phyloP scores from a whole-genome alignment of 768 basidiomycete species.

The Leccinum longicurvipes region DNA sequence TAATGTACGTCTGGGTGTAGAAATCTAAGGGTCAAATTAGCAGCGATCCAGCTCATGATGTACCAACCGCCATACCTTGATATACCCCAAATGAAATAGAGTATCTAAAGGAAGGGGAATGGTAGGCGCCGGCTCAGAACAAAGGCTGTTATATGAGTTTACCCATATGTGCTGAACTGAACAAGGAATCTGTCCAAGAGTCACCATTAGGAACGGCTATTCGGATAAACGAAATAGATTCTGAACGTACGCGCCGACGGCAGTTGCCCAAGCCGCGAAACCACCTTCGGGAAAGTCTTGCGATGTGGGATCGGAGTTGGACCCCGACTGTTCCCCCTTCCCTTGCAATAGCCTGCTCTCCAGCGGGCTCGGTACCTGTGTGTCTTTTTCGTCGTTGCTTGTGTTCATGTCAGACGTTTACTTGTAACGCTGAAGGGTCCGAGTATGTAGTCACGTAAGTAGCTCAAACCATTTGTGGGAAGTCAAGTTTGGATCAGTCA shows the following conservation, averaged over 20 bases:
- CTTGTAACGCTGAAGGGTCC: too few species aligned
- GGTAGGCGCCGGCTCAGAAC: not conserved
- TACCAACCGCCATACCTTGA: conserved; percentile 30
- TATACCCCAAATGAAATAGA: conserved; percentile 42
- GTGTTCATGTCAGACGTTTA: not conserved
- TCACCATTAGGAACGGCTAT: not conserved
- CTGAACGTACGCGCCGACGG: conserved; percentile 27
- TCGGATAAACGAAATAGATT: not conserved
- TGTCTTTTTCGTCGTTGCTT: not conserved
- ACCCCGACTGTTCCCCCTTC: too few species aligned
- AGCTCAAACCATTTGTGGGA: too few species aligned
- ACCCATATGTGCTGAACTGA: conserved; percentile 40
- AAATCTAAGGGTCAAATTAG: conserved; percentile 30
- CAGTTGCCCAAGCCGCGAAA: conserved; percentile 29
- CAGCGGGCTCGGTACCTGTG: too few species aligned
- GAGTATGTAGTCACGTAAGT: too few species aligned
- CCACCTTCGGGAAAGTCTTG: conserved; percentile 29
- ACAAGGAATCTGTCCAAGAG: conserved; percentile 32
- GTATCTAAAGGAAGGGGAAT: conserved; percentile 24
- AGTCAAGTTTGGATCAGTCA: too few species aligned
- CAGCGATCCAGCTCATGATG: not conserved
- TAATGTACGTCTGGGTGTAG: conserved; percentile 37
- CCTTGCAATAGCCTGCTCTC: too few species aligned
- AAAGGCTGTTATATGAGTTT: not conserved
- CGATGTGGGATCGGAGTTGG: too few species aligned